These are phyloP conservation scores for Exophiala aquamarina DNA, from an alignment of 2,329 filamentous ascomycete species.

Conservation along the genomic window DNA sequence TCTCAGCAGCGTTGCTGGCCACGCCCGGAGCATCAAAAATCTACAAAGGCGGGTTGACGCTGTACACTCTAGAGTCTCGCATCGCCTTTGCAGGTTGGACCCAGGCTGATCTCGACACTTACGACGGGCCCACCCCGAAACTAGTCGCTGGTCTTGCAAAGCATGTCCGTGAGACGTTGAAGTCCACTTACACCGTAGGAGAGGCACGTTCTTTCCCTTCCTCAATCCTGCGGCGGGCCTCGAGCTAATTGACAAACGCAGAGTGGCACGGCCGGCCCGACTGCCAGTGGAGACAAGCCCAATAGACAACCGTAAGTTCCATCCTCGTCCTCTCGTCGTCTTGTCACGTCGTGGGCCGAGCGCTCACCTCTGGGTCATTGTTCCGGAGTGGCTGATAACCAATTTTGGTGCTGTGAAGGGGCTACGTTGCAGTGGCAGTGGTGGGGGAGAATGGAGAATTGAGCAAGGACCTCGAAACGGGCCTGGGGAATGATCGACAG, in stretches of 20 bases:
- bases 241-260: constrained; percentile 36
- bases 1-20: constrained; percentile 59
- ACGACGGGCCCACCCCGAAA: constrained; percentile 60
- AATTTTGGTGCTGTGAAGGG: constrained; percentile 35
- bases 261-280: constrained; percentile 65
- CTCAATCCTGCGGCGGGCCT: neutral
- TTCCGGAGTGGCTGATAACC: neutral
- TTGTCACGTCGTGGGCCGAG: too few species aligned
- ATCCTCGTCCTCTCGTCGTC: too few species aligned
- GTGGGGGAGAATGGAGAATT: constrained; percentile 49
- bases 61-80: constrained; percentile 61
- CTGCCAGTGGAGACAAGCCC: constrained; percentile 51
- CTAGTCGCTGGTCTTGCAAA: constrained; percentile 58
- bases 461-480: constrained; percentile 58
- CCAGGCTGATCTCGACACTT: constrained; percentile 49
- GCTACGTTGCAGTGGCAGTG: constrained; percentile 65
- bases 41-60: constrained; percentile 64
- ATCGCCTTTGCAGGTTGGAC: constrained; percentile 64
- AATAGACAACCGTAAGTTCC: constrained; percentile 55
- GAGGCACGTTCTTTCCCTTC: constrained; percentile 14
- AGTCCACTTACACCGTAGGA: constrained; percentile 49
- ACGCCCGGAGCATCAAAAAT: constrained; percentile 58
- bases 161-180: constrained; percentile 56
- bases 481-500: constrained; percentile 53
- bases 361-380: constrained; percentile 4